Base-by-base conservation (phyloP, 768 basidiomycete genomes). In the Pleurotus pulmonarius region DNA sequence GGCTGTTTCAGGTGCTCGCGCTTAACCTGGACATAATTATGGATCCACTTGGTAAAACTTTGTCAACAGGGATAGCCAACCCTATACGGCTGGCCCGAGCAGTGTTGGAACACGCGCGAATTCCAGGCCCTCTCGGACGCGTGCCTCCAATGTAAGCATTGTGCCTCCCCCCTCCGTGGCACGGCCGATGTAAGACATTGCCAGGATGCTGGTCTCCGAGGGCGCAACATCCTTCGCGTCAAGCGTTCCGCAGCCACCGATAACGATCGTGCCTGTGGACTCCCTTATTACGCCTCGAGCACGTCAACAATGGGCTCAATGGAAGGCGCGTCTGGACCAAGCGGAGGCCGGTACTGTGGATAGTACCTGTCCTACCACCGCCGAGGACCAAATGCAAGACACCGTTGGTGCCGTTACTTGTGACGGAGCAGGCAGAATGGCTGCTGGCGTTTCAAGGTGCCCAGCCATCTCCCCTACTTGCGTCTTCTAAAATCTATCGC, bases 331-430 rank as follows among this genome's bases (percentile, higher is more conserved):
- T 11, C 72, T 86, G 18, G 68, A 72, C 18, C 51, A 58, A 24
- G 52, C 47, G 38, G 40, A 56, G 52, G 8, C 56, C 18, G 52
- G 15, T 18, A 26, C 41, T n/a, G 39, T 43, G 11, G 55, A 43
- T 13, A 38, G 38, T n/a, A 20, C 37, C 37, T 22, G 18, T 5
- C 20, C 22, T 29, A n/a, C 39, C 39, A 18, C 39, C 15, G 56
- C 59, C 16, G 22, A 37, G 29, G 29, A 47, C 34, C 72, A 70
- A 58, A 74, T 83, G 54, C 87, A 91, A 64, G 91, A 93, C 65
- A 93, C 91, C 0, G 91, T 93, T 5, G 91, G 91, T 13, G 90
- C 89, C n/a, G 75, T 90, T 37, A 83, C 75, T 12, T 83, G 79
- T 69, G 75, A 79, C 60, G 61, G 64, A 1, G 57, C 63, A 25